Base-by-base conservation (phyloP, 495 filamentous ascomycete genomes). In the Cladorrhinum samala region DNA sequence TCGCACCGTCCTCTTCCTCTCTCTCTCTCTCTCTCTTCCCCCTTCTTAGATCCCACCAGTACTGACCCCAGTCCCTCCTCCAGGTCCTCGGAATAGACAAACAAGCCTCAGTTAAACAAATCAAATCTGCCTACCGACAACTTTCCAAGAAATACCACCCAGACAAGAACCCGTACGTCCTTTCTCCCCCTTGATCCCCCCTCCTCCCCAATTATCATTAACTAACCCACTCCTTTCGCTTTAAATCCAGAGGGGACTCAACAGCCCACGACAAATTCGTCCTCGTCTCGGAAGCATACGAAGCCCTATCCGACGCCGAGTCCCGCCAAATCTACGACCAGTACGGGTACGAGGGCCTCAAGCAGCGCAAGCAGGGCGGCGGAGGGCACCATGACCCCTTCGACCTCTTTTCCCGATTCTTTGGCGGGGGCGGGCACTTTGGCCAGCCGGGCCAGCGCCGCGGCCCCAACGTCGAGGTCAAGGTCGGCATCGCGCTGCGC, bases 71-170 rank as follows among this genome's bases (percentile, higher is more conserved):
- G 27, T 18, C 46, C 7, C 19, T 41, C n/a, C 36, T 20, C 13
- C 56, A 87, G 79, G 77, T 94, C 40, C 81, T 98, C 27, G 89
- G 87, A 45, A 67, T 98, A 61, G 78, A 87, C 64, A 90, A 85
- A 65, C 75, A 82, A 18, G 92, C 93, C 2, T 87, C 82, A 13
- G 92, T 96, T 45, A 83, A 82, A 60, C 89, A 97, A 64, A 91
- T 98, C 71, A 99, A 97, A 72, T 83, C 86, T n/a, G 94, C 93
- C 30, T 99, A 99, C 70, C 82, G 90, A 46, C 86, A 81, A 45
- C 73, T 97, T 3, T 93, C 88, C 77, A 96, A 96, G 72, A 95
- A 95, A 72, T 96, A 79, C 69, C 93, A 99, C 63, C 93, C 93
- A 1, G 93, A 99, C 67, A 99, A 99, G 80, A 99, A 99, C 58